phyloP scores from a whole-genome alignment of 768 basidiomycete species.

The Auriscalpium orientale region DNA sequence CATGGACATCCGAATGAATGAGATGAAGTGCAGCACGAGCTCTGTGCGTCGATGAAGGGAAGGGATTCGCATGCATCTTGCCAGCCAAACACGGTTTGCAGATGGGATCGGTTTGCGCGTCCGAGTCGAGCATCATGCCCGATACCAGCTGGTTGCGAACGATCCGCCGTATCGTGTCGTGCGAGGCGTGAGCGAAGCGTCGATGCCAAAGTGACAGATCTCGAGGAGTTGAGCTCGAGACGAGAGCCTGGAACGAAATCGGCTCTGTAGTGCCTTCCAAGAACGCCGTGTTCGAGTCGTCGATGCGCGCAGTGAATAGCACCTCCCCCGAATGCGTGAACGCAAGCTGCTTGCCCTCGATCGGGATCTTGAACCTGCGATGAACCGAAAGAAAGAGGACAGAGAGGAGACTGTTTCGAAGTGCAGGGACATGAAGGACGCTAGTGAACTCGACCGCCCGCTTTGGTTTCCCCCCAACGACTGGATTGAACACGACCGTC shows the following conservation, averaged over 20 bases:
- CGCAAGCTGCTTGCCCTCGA: too few relatives aligned
- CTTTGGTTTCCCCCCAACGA: too few relatives aligned
- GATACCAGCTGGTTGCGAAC: conserved; percentile 9
- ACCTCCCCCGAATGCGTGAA: too few relatives aligned
- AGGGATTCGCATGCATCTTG: conserved; percentile 18
- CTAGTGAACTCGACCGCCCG: too few relatives aligned
- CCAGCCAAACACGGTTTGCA: conserved; percentile 17
- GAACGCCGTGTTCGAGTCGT: conserved; percentile 12
- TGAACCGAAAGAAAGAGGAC: too few relatives aligned
- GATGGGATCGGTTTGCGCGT: conserved; percentile 12
- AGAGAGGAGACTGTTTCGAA: too few relatives aligned
- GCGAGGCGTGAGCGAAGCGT: conserved; percentile 15
- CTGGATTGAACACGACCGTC: too few relatives aligned
- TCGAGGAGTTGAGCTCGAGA: conserved; percentile 5
- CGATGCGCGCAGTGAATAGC: background rate
- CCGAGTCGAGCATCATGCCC: too few relatives aligned
- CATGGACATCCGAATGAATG: conserved; percentile 21
- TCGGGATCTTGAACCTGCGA: too few relatives aligned
- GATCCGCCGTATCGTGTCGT: conserved; percentile 5
- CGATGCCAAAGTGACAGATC: conserved; percentile 19
- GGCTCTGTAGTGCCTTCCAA: conserved; percentile 13
- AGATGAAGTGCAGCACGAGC: conserved; percentile 11
- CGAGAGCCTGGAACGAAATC: background rate
- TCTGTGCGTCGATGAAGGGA: conserved; percentile 8
- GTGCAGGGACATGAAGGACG: too few relatives aligned